phyloP scores from a whole-genome alignment of 495 filamentous ascomycete species.

The Hypoxylon cercidicola region DNA sequence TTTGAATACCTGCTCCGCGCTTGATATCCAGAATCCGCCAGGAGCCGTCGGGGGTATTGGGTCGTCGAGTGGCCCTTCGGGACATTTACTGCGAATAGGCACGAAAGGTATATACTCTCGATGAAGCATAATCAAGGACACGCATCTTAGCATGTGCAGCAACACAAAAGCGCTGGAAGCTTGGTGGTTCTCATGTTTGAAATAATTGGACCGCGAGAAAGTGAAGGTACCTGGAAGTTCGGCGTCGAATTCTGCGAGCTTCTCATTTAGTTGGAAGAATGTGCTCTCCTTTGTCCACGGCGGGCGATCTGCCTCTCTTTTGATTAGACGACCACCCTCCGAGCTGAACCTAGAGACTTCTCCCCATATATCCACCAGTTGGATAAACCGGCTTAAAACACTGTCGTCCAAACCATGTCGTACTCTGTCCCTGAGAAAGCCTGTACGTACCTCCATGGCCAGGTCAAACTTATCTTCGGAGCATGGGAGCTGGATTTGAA shows the following conservation, averaged over 20 bases:
- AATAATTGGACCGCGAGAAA: conserved; percentile 79
- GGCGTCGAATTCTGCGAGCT: conserved; percentile 73
- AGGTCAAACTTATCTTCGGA: conserved; percentile 73
- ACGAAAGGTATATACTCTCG: conserved; percentile 86
- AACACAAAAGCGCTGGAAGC: conserved; percentile 79
- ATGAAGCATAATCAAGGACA: conserved; percentile 83
- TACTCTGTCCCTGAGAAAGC: conserved; percentile 54
- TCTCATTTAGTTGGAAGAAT: conserved; percentile 68
- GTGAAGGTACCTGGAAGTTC: conserved; percentile 74
- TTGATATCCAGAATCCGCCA: conserved; percentile 76
- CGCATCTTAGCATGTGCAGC: conserved; percentile 79
- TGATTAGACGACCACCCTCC: conserved; percentile 71
- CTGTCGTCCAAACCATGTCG: conserved; percentile 73
- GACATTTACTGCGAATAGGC: conserved; percentile 73
- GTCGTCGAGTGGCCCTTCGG: conserved; percentile 77
- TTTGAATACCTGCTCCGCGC: conserved; percentile 77
- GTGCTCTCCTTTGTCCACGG: conserved; percentile 73
- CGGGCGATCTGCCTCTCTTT: conserved; percentile 60
- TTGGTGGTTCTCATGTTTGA: conserved; percentile 80
- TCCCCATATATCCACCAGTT: conserved; percentile 81
- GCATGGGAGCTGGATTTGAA: conserved; percentile 75
- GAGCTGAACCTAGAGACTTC: conserved; percentile 80
- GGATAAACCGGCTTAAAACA: conserved; percentile 78
- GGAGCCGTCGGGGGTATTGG: conserved; percentile 69
- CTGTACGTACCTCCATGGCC: conserved; percentile 72